Evolutionary conservation across 2,329 filamentous ascomycete species (phyloP).

Genomic region (Ophiocordyceps camponoti-saundersi): DNA sequence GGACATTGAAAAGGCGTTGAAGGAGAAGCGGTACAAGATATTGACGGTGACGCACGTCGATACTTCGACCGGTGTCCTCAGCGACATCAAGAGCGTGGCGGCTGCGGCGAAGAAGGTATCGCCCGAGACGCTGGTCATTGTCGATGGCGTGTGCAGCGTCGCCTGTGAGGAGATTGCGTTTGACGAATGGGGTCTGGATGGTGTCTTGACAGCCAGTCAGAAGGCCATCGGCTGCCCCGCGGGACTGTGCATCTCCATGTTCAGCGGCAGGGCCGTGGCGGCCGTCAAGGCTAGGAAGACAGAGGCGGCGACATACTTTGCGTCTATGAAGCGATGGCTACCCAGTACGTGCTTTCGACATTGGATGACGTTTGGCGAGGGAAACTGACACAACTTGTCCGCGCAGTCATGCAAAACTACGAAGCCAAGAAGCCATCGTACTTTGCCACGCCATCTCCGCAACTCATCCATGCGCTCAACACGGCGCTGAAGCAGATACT

Average conservation of each 20-base stretch:
- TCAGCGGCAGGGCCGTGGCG: conserved; percentile 74
- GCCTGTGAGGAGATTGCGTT: conserved; percentile 92
- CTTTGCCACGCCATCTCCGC: conserved; percentile 91
- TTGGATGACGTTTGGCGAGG: not conserved
- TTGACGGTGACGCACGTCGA: conserved; percentile 94
- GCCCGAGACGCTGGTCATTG: conserved; percentile 78
- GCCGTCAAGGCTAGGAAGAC: conserved; percentile 65
- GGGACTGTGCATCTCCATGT: conserved; percentile 86
- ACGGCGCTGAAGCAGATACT: conserved; percentile 78
- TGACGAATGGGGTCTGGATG: conserved; percentile 86
- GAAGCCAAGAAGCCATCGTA: conserved; percentile 95
- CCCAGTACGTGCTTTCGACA: conserved; percentile 40
- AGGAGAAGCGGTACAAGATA: conserved; percentile 84
- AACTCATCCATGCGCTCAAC: conserved; percentile 84
- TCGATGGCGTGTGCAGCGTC: conserved; percentile 94
- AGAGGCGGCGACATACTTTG: conserved; percentile 78
- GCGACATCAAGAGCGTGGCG: conserved; percentile 70
- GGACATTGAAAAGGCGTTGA: conserved; percentile 76
- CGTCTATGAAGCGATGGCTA: conserved; percentile 92
- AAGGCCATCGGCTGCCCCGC: conserved; percentile 95
- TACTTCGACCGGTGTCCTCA: conserved; percentile 89
- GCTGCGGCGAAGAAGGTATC: conserved; percentile 74
- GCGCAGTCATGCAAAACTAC: conserved; percentile 89
- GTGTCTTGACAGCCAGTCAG: conserved; percentile 83
- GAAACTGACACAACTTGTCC: not conserved